Conservation (phyloP, 176 grass and related monocot species). For the Oropetium thomaeum region DNA sequence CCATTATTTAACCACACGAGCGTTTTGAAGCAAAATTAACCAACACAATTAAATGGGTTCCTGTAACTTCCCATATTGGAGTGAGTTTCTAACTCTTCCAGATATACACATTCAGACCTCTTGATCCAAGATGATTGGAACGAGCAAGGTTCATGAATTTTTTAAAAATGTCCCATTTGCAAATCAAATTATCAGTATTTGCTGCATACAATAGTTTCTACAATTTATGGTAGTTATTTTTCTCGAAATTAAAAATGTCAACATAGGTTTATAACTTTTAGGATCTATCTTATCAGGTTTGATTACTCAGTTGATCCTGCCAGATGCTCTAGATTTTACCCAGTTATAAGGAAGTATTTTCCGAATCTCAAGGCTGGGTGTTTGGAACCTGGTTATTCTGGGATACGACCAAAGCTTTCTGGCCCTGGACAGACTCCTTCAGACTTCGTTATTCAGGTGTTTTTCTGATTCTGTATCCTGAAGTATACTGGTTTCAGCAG, state of each 20-base stretch:
- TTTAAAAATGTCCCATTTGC: neutral
- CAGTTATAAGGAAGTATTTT: conserved; percentile 89
- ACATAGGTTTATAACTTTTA: conserved; percentile 11
- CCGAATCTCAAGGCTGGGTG: conserved; percentile 80
- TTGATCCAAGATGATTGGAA: neutral
- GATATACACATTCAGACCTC: neutral
- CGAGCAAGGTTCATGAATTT: neutral
- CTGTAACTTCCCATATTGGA: neutral
- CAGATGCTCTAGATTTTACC: conserved; percentile 68
- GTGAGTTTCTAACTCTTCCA: neutral
- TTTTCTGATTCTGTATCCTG: neutral
- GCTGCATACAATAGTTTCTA: neutral
- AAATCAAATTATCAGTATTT: neutral
- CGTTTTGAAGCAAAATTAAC: neutral
- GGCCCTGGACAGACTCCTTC: conserved; percentile 54
- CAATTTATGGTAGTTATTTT: neutral
- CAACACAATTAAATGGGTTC: neutral
- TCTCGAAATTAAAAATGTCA: neutral
- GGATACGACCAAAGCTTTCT: conserved; percentile 83
- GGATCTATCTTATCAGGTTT: conserved; percentile 53
- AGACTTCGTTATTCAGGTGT: conserved; percentile 86
- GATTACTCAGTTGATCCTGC: conserved; percentile 68
- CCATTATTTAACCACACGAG: conserved; percentile 3
- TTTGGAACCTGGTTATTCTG: conserved; percentile 88
- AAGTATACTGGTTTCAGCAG: neutral